Conservation (phyloP, 1,284 basidiomycete genomes). For the Puccinia hordei region DNA sequence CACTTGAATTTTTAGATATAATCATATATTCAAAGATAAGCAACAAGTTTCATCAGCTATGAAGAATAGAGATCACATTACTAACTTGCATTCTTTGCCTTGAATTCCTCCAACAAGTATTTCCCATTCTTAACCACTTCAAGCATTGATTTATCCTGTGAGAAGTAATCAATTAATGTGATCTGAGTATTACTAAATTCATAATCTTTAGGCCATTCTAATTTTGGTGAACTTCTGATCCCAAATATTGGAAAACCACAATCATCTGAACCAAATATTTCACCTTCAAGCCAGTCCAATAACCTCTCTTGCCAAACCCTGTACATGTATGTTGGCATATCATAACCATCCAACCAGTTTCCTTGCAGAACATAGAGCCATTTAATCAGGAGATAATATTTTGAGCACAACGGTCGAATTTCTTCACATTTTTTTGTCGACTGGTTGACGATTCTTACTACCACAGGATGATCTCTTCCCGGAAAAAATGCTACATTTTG, state of each 20-base stretch:
- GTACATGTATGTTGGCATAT: background rate
- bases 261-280: background rate
- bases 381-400: too few relatives aligned
- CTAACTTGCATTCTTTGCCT: background rate
- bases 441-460: too few relatives aligned
- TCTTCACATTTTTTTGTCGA: too few relatives aligned
- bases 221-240: background rate
- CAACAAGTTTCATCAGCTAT: background rate
- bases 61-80: background rate
- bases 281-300: background rate
- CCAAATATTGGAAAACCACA: background rate
- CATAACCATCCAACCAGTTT: background rate
- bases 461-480: too few relatives aligned
- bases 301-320: background rate
- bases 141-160: background rate
- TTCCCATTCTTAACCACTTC: background rate
- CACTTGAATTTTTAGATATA: background rate
- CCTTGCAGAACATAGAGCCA: background rate
- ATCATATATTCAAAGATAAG: background rate
- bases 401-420: too few relatives aligned
- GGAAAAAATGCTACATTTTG: too few relatives aligned
- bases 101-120: background rate
- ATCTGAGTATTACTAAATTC: background rate
- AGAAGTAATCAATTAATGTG: background rate
- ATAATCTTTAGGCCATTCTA: background rate